phyloP scores from a whole-genome alignment of 2,329 filamentous ascomycete species.

The Geosmithia putterillii region DNA sequence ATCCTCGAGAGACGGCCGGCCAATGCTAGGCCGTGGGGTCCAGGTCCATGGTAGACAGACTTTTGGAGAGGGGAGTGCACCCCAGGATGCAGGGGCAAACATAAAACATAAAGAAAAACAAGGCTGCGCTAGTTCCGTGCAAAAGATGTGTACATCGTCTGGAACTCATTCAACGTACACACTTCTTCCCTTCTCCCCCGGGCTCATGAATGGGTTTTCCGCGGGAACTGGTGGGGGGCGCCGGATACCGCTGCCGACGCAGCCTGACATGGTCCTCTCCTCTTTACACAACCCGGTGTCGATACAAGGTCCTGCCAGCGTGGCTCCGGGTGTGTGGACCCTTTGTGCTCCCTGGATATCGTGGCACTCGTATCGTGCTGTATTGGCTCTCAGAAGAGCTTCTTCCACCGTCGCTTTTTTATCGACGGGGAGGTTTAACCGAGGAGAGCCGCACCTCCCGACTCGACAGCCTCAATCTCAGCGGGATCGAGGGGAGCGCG shows the following conservation, averaged over 20 bases:
- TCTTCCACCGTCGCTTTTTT: background rate
- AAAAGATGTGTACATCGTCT: background rate
- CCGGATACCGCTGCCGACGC: background rate
- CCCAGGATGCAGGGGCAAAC: background rate
- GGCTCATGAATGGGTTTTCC: background rate
- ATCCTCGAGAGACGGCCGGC: background rate
- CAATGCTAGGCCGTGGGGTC: background rate
- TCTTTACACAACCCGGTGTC: background rate
- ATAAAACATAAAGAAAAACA: background rate
- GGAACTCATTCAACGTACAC: background rate
- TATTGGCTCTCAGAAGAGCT: background rate
- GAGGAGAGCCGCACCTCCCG: constrained; percentile 61
- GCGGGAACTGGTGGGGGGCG: background rate
- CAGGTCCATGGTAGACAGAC: background rate
- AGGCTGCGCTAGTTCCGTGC: background rate
- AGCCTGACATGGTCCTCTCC: background rate
- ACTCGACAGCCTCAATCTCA: constrained; percentile 95
- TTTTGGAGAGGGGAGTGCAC: background rate
- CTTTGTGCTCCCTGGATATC: background rate
- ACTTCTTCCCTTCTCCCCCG: background rate
- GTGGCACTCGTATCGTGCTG: background rate
- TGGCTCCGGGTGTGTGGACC: background rate
- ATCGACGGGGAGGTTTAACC: constrained; percentile 18
- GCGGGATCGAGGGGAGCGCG: constrained; percentile 59
- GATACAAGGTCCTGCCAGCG: background rate